Percentiles rank a stretch among this genome's conserved stretches.
These are phyloP conservation scores for Candida neerlandica DNA, from an alignment of 1,139 yeast genomes.

Conservation along the genomic window DNA sequence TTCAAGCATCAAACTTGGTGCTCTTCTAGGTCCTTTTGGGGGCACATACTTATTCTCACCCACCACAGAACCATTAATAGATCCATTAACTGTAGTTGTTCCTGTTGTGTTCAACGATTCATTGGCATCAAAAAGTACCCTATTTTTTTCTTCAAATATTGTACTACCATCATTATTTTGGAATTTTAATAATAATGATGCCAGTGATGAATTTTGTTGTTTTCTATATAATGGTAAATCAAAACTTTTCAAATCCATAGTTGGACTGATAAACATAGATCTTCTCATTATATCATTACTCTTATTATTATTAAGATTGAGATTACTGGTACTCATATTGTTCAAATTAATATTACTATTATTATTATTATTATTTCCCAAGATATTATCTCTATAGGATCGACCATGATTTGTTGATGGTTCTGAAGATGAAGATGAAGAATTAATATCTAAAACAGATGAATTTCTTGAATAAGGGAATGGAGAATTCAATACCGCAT, in stretches of 20 bases:
- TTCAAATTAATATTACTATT: slow-evolving; percentile 14
- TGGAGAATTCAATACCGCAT: slow-evolving; percentile 14
- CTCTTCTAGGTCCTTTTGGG: slow-evolving; percentile 2
- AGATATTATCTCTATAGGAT: slow-evolving; percentile 11
- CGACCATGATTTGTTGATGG: slow-evolving; percentile 12
- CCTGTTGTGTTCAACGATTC: not conserved
- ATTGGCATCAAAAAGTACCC: not conserved
- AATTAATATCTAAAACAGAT: slow-evolving; percentile 5
- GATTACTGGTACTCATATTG: slow-evolving; percentile 4
- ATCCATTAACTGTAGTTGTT: not conserved
- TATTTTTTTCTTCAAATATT: not conserved
- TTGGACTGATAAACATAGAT: slow-evolving; percentile 43
- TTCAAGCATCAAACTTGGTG: slow-evolving; percentile 37
- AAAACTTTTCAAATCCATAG: slow-evolving; percentile 21
- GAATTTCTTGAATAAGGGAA: slow-evolving; percentile 12
- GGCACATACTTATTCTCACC: slow-evolving; percentile 6
- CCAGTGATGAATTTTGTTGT: slow-evolving; percentile 10
- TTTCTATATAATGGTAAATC: slow-evolving; percentile 25
- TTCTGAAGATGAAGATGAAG: slow-evolving; percentile 3
- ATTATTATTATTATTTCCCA: slow-evolving; percentile 27
- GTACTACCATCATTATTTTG: slow-evolving; percentile 2
- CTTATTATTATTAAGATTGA: slow-evolving; percentile 10
- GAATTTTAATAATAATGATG: slow-evolving; percentile 6
- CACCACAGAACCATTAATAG: slow-evolving; percentile 2
- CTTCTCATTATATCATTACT: slow-evolving; percentile 17